Evolutionary conservation across 2,329 filamentous ascomycete genomes (phyloP).

Genomic region (Zalaria obscura): DNA sequence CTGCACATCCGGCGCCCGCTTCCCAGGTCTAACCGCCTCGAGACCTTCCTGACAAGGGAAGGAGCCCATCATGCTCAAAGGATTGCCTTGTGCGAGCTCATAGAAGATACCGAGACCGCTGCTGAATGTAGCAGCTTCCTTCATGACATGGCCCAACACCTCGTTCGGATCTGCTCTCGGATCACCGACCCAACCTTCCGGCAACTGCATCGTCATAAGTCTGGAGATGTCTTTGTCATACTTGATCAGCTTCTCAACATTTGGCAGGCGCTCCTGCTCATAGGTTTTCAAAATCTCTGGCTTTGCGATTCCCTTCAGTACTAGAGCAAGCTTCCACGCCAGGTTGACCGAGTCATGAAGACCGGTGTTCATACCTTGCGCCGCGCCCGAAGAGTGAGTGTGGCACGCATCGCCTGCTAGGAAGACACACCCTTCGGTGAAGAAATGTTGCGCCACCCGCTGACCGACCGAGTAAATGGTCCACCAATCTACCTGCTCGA

Average conservation of each 20-base stretch:
- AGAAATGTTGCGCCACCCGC: conserved; percentile 17
- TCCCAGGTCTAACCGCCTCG: conserved; percentile 21
- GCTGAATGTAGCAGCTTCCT: conserved; percentile 10
- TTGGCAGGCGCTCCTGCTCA: conserved; percentile 9
- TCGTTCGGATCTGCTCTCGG: conserved; percentile 8
- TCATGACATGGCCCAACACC: conserved; percentile 9
- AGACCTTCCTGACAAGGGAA: neutral
- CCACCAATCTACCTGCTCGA: conserved; percentile 29
- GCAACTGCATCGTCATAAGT: conserved; percentile 10
- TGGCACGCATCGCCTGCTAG: conserved; percentile 35
- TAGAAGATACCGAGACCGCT: conserved; percentile 11
- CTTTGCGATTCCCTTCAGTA: conserved; percentile 7
- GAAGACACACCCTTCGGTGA: conserved; percentile 1
- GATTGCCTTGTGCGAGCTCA: conserved; percentile 4
- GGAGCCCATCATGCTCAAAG: conserved; percentile 5
- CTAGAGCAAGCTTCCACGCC: conserved; percentile 8
- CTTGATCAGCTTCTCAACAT: conserved; percentile 10
- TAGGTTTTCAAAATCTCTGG: conserved; percentile 7
- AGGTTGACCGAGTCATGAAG: conserved; percentile 7
- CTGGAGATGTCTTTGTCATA: conserved; percentile 12
- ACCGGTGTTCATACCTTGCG: conserved; percentile 34
- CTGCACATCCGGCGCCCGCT: conserved; percentile 31
- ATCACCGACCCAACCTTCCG: conserved; percentile 9
- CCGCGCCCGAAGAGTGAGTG: conserved; percentile 40
- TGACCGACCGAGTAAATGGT: conserved; percentile 30